A percentile compares a stretch with the other conserved stretches of the same genome.
Evolutionary conservation across 192 early-diverging fungal species (phyloP).

Genomic region (Backusella circina): DNA sequence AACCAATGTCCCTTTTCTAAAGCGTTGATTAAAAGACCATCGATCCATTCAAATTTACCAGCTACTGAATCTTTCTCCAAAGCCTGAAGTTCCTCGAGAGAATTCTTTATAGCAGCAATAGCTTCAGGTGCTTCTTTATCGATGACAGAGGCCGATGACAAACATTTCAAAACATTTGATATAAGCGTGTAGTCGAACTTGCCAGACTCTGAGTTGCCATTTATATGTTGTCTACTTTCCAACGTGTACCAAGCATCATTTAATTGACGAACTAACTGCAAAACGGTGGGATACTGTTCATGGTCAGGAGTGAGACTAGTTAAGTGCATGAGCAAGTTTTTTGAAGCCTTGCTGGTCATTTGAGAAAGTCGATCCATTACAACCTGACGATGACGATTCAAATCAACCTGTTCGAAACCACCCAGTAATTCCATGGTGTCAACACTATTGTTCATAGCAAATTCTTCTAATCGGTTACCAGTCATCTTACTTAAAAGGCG

Average conservation of each 20-base stretch:
- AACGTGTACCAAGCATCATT: slow-evolving; percentile 36
- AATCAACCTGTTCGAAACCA: slow-evolving; percentile 96
- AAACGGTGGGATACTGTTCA: background rate
- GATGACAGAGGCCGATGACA: background rate
- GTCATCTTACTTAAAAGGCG: slow-evolving; percentile 77
- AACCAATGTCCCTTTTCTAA: slow-evolving; percentile 91
- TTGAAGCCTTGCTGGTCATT: slow-evolving; percentile 19
- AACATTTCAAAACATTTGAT: slow-evolving; percentile 12
- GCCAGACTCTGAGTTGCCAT: background rate
- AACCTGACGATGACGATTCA: slow-evolving; percentile 62
- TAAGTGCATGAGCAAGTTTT: slow-evolving; percentile 12
- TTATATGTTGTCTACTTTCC: slow-evolving; percentile 30
- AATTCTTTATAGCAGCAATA: background rate
- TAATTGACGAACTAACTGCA: slow-evolving; percentile 27
- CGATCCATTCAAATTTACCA: slow-evolving; percentile 97
- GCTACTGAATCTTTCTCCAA: slow-evolving; percentile 51
- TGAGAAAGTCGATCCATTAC: slow-evolving; percentile 13
- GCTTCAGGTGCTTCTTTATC: slow-evolving; percentile 9
- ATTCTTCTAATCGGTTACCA: slow-evolving; percentile 86
- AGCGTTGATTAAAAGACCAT: slow-evolving; percentile 88
- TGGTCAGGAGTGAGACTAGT: background rate
- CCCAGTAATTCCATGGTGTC: slow-evolving; percentile 95
- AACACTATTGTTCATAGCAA: slow-evolving; percentile 91
- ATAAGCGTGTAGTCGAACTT: slow-evolving; percentile 27
- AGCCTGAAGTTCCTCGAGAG: slow-evolving; percentile 27